Base-by-base conservation (phyloP, 2,329 filamentous ascomycete genomes). In the Colletotrichum cereale region DNA sequence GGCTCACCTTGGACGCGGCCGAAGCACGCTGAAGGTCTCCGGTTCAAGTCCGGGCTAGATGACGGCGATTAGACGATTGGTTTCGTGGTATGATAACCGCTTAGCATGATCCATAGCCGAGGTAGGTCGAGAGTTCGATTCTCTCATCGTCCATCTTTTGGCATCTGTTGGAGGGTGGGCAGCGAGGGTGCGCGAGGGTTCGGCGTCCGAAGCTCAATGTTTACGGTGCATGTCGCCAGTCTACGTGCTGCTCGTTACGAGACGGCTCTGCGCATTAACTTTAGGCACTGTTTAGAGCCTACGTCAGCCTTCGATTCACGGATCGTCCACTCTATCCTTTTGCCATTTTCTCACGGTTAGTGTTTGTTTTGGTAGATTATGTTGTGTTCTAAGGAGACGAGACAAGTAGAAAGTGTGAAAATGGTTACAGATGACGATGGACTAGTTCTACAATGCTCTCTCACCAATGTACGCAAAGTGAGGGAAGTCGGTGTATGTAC, bases 401-500 rank as follows among this genome's bases (percentile, higher is more conserved):
- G 44, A 38, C 29, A 42, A 7, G n/a, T 14, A 26, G 5, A 24
- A 18, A 21, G 14, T 12, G n/a, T 36, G 50, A 11, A 5, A 34
- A 44, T 57, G 40, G 56, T 38, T 58, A 68, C 58, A 69, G 26
- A 58, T 62, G 64, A 64, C 69, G 56, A 42, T 69, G 38, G 40
- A 69, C 69, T 69, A 69, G 40, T 72, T 72, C 69, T 72, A 72
- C 69, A 72, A 64, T 69, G 69, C 69, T 71, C 69, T 71, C 64
- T 64, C 65, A 69, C 66, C 66, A 68, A 69, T 69, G 47, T 63
- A 69, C 57, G 68, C 47, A 69, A 47, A 69, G 58, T 72, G 69
- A 69, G 69, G 60, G 66, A 72, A 72, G 69, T 72, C 58, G 65
- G 58, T 56, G 58, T 72, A 72, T 72, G 58, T 72, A 69, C 69